Conservation (phyloP, 495 filamentous ascomycete genomes). For the Penicillium canariense region DNA sequence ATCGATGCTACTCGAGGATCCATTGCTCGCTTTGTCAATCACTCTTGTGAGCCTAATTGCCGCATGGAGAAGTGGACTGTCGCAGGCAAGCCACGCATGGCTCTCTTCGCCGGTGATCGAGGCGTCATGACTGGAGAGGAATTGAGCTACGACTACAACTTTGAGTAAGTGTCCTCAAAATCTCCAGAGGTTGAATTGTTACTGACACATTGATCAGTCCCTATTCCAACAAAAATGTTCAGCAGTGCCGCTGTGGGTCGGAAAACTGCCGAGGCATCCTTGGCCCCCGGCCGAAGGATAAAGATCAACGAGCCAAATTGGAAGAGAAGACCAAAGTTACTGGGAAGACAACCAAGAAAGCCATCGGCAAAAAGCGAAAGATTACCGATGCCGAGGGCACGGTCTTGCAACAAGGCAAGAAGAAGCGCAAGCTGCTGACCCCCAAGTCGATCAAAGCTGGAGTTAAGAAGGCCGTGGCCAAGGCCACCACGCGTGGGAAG, state of each 20-base stretch:
- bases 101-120: constrained; percentile 85
- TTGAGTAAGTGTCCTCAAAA: constrained; percentile 56
- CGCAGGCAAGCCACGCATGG: constrained; percentile 93
- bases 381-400: constrained; percentile 20
- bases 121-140: constrained; percentile 93
- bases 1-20: constrained; percentile 95
- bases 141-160: constrained; percentile 99
- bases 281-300: constrained; percentile 66
- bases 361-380: constrained; percentile 33
- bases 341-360: constrained; percentile 45
- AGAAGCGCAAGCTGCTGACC: constrained; percentile 37
- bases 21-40: constrained; percentile 96
- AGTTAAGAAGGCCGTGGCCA: constrained; percentile 37
- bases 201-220: constrained; percentile 41
- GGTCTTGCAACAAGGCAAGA: constrained; percentile 27
- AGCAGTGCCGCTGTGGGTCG: constrained; percentile 78
- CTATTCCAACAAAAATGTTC: constrained; percentile 77
- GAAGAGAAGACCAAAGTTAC: constrained; percentile 20
- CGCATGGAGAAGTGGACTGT: constrained; percentile 97
- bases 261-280: constrained; percentile 74
- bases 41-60: constrained; percentile 97
- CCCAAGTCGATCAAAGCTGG: constrained; percentile 37
- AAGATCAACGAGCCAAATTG: constrained; percentile 41
- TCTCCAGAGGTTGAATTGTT: background rate
- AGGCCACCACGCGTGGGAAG: constrained; percentile 24